phyloP scores from a whole-genome alignment of 257 asterid species.

The Primulina tabacum region DNA sequence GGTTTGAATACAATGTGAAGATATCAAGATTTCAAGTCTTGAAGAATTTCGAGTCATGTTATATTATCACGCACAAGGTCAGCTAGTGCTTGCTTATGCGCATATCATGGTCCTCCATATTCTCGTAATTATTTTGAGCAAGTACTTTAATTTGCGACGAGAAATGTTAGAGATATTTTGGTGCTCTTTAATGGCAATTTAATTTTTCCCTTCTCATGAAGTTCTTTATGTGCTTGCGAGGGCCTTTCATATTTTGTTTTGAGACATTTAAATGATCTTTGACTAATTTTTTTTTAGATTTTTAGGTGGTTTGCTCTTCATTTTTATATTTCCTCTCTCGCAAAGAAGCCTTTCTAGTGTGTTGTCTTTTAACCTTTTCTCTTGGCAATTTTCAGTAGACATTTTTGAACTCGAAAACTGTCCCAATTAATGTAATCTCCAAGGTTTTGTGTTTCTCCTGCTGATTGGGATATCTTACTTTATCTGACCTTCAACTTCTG shows the following conservation, averaged over 20 bases:
- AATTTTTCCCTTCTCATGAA: background rate
- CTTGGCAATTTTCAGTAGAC: background rate
- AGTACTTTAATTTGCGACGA: constrained; percentile 17
- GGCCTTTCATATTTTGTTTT: constrained; percentile 44
- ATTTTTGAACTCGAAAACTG: background rate
- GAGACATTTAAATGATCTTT: constrained; percentile 20
- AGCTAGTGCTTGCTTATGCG: constrained; percentile 88
- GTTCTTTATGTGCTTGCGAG: constrained; percentile 43
- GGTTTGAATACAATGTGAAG: constrained; percentile 83
- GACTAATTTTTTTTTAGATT: constrained; percentile 17
- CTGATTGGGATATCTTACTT: background rate
- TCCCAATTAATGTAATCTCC: background rate
- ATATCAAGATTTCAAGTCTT: constrained; percentile 62
- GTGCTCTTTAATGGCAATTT: background rate
- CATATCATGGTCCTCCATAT: constrained; percentile 52
- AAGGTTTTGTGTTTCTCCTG: background rate
- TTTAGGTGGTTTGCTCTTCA: constrained; percentile 12
- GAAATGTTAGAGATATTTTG: constrained; percentile 11
- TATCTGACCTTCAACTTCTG: background rate
- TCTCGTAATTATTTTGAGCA: constrained; percentile 34
- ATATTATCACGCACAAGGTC: constrained; percentile 51
- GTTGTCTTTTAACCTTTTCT: background rate
- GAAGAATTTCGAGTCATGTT: constrained; percentile 53
- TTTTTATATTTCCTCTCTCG: background rate
- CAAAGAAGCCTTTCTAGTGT: background rate